Evolutionary conservation across 345 rosid genomes (phyloP), one percentile per base, ranked within the genome.

Genomic region (Gossypium raimondii): DNA sequence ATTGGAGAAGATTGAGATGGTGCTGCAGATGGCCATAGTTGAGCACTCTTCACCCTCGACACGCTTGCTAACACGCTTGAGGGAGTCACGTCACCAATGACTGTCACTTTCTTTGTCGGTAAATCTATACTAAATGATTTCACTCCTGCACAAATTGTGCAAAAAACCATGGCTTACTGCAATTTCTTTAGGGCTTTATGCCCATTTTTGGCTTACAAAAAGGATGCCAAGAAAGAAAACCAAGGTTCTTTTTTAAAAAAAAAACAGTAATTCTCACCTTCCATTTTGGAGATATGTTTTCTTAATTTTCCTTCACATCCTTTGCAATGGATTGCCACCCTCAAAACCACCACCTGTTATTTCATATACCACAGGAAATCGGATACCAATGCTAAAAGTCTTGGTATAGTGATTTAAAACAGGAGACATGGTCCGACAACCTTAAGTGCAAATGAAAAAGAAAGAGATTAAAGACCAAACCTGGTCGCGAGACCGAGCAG

Each of bases 281-380:
- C 94, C 93, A 94, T 94, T 87, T 88, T 94, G 56, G 97, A 89
- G 71, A 94, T 84, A 77, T 94, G 97, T 70, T 88, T 94, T 81
- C 93, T 84, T 51, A 94, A 89, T 85, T 92, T 94, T 78, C 92
- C 94, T 88, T 94, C 98, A 78, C 98, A 94, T 12, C 97, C 98
- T 78, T 89, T 89, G 90, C 98, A 94, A 74, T 94, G 94, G 67
- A 94, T 90, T 60, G 98, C 89, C 66, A 94, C 95, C 83, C 88
- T 83, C 81, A 94, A 82, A 66, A 92, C 93, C 76, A 94, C 98
- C 70, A 94, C 93, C 97, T 91, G 81, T 67, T 47, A 76, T 48
- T 16, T 25, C 55, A 60, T 14, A 48, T 11, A 29, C 47, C 56
- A n/a, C 12, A 18, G 24, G 22, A 45, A 24, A 24, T 24, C 5